Evolutionary conservation across 2,329 filamentous ascomycete species (phyloP).

Genomic region (Stemphylium vesicarium): DNA sequence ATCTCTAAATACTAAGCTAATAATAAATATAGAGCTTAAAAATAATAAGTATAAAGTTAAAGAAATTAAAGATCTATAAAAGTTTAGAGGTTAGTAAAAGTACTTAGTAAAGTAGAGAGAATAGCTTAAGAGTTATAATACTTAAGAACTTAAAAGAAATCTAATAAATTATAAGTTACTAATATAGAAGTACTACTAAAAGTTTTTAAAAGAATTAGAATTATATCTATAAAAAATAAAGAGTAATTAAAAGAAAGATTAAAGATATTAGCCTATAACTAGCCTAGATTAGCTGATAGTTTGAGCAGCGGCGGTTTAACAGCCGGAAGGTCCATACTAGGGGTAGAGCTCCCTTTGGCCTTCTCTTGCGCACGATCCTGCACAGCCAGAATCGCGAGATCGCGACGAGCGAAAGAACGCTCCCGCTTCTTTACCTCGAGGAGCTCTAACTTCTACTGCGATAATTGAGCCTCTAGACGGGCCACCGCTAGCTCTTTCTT

Average conservation of each 20-base stretch:
- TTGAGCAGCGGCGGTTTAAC: neutral
- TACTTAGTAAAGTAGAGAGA: too few relatives aligned
- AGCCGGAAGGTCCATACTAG: neutral
- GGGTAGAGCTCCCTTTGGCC: neutral
- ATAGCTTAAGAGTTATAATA: too few relatives aligned
- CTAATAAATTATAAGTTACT: neutral
- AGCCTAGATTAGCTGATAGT: neutral
- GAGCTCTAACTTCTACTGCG: too few relatives aligned
- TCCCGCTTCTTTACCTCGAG: neutral
- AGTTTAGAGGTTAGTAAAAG: too few relatives aligned
- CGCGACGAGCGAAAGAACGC: neutral
- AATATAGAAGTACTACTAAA: neutral
- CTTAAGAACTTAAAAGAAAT: too few relatives aligned
- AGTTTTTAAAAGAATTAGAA: neutral
- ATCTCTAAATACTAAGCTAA: too few relatives aligned
- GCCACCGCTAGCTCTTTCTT: neutral
- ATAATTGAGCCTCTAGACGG: neutral
- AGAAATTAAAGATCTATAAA: too few relatives aligned
- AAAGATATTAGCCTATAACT: neutral
- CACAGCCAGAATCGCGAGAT: neutral
- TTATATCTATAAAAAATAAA: neutral
- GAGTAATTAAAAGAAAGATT: neutral
- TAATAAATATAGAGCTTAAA: too few relatives aligned
- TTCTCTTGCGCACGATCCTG: neutral
- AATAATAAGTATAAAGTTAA: too few relatives aligned